Percentiles rank a stretch among this genome's conserved stretches.
These are phyloP conservation scores for Teunomyces tritomae DNA, from an alignment of 805 yeast genomes.

Conservation along the genomic window DNA sequence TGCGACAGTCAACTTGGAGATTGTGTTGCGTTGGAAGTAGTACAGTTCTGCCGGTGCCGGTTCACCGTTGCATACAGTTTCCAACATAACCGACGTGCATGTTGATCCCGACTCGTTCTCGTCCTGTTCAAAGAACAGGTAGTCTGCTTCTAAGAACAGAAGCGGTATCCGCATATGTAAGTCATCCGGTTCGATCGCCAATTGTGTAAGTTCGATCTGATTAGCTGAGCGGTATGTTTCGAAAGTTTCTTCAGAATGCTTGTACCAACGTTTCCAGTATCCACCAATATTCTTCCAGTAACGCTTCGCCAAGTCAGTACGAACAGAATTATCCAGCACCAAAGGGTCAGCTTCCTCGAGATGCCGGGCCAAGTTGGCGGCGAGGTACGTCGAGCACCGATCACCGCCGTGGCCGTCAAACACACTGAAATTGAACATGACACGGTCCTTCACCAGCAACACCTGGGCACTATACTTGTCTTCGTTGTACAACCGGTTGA, in stretches of 20 bases:
- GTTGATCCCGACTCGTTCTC: slow-evolving; percentile 63
- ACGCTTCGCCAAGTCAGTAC: slow-evolving; percentile 44
- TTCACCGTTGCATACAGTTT: slow-evolving; percentile 38
- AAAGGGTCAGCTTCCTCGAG: slow-evolving; percentile 46
- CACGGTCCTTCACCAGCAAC: slow-evolving; percentile 30
- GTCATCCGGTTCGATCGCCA: slow-evolving; percentile 44
- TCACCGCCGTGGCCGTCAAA: slow-evolving; percentile 96
- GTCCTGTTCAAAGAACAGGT: slow-evolving; percentile 46
- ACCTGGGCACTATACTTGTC: slow-evolving; percentile 73
- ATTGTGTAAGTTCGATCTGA: slow-evolving; percentile 17
- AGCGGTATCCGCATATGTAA: slow-evolving; percentile 58
- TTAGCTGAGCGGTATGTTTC: slow-evolving; percentile 12
- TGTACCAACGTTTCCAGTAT: slow-evolving; percentile 81
- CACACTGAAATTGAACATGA: slow-evolving; percentile 62
- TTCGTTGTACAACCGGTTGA: slow-evolving; percentile 76
- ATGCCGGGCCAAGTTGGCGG: slow-evolving; percentile 48
- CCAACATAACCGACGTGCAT: slow-evolving; percentile 62
- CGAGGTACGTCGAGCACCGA: slow-evolving; percentile 64
- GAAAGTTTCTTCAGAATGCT: slow-evolving; percentile 39
- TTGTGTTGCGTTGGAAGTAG: slow-evolving; percentile 65
- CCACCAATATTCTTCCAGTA: slow-evolving; percentile 68
- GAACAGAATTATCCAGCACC: slow-evolving; percentile 15
- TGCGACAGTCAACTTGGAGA: slow-evolving; percentile 69
- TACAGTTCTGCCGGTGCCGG: slow-evolving; percentile 30
- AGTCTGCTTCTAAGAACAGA: slow-evolving; percentile 65